A percentile compares a stretch with the other conserved stretches of the same genome.
phyloP scores from a whole-genome alignment of 257 asterid species.

The Fraxinus pennsylvanica region DNA sequence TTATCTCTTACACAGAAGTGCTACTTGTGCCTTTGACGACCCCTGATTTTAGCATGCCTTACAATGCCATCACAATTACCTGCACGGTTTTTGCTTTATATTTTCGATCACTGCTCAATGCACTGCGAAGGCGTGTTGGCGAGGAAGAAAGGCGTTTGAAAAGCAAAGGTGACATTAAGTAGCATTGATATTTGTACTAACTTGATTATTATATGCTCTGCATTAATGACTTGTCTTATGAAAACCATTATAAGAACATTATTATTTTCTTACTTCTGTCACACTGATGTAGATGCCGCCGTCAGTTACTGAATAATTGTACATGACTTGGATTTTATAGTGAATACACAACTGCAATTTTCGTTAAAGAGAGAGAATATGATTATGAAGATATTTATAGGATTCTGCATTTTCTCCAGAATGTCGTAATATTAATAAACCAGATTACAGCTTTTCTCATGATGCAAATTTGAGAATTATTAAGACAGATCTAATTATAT shows the following conservation, averaged over 20 bases:
- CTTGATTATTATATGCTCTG: constrained; percentile 1
- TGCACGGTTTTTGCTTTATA: constrained; percentile 90
- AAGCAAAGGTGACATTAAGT: constrained; percentile 51
- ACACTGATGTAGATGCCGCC: not conserved
- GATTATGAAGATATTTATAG: no score
- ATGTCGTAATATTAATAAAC: no score
- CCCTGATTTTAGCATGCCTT: constrained; percentile 99
- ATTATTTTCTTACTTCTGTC: not conserved
- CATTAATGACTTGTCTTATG: not conserved
- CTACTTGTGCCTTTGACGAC: constrained; percentile 97
- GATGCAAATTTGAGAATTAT: no score
- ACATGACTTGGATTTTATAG: not conserved
- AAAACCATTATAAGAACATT: not conserved
- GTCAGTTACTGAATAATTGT: not conserved
- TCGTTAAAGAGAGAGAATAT: not conserved
- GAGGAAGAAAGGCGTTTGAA: constrained; percentile 80
- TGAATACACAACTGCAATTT: not conserved
- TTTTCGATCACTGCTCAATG: constrained; percentile 91
- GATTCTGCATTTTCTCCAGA: no score
- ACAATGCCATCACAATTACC: constrained; percentile 93
- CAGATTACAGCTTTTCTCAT: no score
- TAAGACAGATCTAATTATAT: no score
- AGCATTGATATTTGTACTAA: not conserved
- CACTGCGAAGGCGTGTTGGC: constrained; percentile 69
- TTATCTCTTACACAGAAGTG: constrained; percentile 86